Evolutionary conservation across 2,329 filamentous ascomycete species (phyloP).

Genomic region (Bipolaris bicolor): DNA sequence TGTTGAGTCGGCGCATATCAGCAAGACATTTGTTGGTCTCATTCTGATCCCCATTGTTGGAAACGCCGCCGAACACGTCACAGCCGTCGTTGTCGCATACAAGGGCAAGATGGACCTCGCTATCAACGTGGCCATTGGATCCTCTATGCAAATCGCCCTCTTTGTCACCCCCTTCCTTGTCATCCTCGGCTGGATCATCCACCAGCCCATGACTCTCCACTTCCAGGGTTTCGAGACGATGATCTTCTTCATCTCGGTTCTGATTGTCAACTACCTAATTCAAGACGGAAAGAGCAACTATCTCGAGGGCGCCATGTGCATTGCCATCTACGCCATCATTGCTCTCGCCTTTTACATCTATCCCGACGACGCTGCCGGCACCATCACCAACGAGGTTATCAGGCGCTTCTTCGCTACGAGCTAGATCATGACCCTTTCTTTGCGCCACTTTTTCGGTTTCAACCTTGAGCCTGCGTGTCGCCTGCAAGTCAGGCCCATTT

Average conservation of each 20-base stretch:
- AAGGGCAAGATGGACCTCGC: slow-evolving; percentile 65
- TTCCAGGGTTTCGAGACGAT: slow-evolving; percentile 91
- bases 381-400: slow-evolving; percentile 37
- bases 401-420: slow-evolving; percentile 33
- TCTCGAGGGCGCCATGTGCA: slow-evolving; percentile 73
- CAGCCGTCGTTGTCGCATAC: slow-evolving; percentile 60
- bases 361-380: slow-evolving; percentile 57
- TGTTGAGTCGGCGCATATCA: slow-evolving; percentile 58
- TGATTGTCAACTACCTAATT: slow-evolving; percentile 88
- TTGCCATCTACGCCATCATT: slow-evolving; percentile 64
- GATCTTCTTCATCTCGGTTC: slow-evolving; percentile 79
- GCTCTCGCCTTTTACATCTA: slow-evolving; percentile 67
- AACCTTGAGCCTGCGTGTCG: neutral
- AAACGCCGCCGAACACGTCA: slow-evolving; percentile 64
- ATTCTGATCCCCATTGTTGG: slow-evolving; percentile 64
- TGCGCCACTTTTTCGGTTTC: neutral
- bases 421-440: slow-evolving; percentile 5
- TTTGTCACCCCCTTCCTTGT: slow-evolving; percentile 65
- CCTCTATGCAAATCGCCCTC: slow-evolving; percentile 62
- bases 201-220: slow-evolving; percentile 68
- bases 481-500: neutral
- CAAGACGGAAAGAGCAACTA: slow-evolving; percentile 87
- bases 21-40: slow-evolving; percentile 63
- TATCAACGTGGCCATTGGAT: slow-evolving; percentile 62
- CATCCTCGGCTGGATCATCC: slow-evolving; percentile 62